Evolutionary conservation across 352 stramenopile genomes (phyloP), one percentile per base, ranked within the genome.

Genomic region (Blastocystis sp.): DNA sequence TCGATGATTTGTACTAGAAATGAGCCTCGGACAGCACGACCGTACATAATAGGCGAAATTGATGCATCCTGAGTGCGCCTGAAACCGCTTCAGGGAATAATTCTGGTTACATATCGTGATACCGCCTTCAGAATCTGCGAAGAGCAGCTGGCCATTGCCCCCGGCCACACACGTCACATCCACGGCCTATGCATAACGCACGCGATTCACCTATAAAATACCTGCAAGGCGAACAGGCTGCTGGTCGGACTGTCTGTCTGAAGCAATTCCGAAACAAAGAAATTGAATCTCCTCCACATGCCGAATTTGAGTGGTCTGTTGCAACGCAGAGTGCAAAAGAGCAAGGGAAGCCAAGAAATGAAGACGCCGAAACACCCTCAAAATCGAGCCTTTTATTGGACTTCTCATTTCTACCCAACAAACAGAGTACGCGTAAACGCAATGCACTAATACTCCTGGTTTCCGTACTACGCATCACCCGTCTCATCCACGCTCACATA

Each of bases 401-500:
- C 5, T 56, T 56, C 48, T 56, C 5, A 34, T 34, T 34, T 34
- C 28, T 34, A 34, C 28, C 48, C 48, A 56, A 56, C 48, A 56
- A 56, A 56, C 48, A 56, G 5, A 14, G 48, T 56, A 56, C 14
- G 5, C 28, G 28, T 7, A 56, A 14, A 56, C 48, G 48, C 48
- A 56, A 56, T 14, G 5, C 5, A 56, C 21, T 69, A 84, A 17
- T 84, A 62, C 34, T 84, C 74, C 56, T 84, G 74, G 69, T 84
- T 84, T 69, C 74, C 74, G 48, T 84, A 84, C 74, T 84, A 67
- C 48, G 11, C 64, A 74, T 74, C 21, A 74, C 9, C 34, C 56
- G 9, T 38, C 56, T n/a, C n/a, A 5, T n/a, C 14, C 17, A 76
- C 60, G 21, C 52, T 38, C 71, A 88, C 78, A 88, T 97, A 94